These are phyloP conservation scores for Colletotrichum salicis DNA, from an alignment of 2,329 filamentous ascomycete genomes.

Conservation along the genomic window DNA sequence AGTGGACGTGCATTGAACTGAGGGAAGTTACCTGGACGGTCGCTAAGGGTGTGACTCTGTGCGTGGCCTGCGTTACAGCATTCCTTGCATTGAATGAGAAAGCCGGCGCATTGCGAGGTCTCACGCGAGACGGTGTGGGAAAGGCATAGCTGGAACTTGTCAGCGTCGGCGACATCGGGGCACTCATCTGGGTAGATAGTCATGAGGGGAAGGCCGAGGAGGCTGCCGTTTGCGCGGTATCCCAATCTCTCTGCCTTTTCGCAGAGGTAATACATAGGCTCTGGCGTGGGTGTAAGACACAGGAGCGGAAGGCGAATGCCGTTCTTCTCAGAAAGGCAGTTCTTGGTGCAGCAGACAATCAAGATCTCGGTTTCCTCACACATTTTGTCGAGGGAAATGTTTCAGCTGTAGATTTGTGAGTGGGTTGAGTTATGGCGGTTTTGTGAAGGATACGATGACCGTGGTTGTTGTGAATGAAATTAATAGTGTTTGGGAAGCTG, in stretches of 20 bases:
- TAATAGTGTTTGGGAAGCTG: neutral
- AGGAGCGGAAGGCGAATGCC: neutral
- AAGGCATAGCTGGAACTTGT: neutral
- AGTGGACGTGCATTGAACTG: too few relatives aligned
- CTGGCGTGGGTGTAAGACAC: slow-evolving; percentile 1
- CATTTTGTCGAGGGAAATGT: neutral
- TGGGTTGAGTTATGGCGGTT: neutral
- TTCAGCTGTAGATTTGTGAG: neutral
- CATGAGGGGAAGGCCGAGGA: neutral
- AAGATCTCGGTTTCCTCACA: slow-evolving; percentile 9
- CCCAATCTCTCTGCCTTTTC: neutral
- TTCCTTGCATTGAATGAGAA: neutral
- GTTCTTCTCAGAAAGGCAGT: neutral
- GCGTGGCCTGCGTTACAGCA: neutral
- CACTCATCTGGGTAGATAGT: neutral
- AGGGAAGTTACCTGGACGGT: too few relatives aligned
- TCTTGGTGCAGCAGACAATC: slow-evolving; percentile 5
- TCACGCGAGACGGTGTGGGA: neutral
- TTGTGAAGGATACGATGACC: neutral
- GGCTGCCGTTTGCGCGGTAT: neutral
- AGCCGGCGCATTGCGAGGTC: neutral
- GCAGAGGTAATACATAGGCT: slow-evolving; percentile 2
- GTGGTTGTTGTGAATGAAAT: neutral
- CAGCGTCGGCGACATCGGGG: neutral
- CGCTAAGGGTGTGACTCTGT: neutral